These are phyloP conservation scores for Podospora fimiseda DNA, from an alignment of 495 filamentous ascomycete species.

Conservation along the genomic window DNA sequence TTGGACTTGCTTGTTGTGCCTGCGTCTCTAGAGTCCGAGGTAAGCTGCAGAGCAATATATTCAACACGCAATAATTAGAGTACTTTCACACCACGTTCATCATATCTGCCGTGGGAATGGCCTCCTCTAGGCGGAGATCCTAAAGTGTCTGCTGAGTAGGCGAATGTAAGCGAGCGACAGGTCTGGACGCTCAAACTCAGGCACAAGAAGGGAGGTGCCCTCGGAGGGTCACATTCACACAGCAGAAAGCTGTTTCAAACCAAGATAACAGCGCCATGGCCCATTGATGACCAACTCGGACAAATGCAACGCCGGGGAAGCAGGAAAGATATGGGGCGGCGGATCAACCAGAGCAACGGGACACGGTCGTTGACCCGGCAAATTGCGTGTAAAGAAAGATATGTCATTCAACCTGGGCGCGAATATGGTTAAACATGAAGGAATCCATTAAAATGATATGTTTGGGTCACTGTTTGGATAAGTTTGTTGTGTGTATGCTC, in stretches of 20 bases:
- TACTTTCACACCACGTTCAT: conserved; percentile 17
- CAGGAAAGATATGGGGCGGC: neutral
- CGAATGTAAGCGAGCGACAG: neutral
- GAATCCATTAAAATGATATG: too few relatives aligned
- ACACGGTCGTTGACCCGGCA: neutral
- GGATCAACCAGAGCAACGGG: neutral
- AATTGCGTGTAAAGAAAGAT: neutral
- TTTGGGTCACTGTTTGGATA: too few relatives aligned
- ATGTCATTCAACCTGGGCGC: neutral
- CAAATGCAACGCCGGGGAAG: neutral
- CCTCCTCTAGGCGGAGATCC: neutral
- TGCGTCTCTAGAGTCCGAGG: neutral
- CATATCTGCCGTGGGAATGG: conserved; percentile 6
- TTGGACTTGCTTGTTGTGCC: neutral
- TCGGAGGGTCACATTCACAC: neutral
- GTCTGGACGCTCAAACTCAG: neutral
- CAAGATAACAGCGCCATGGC: neutral
- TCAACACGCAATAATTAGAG: conserved; percentile 12
- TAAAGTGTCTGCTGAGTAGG: neutral
- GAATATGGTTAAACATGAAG: neutral
- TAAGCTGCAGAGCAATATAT: conserved; percentile 8
- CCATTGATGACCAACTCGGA: neutral
- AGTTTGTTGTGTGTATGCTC: neutral
- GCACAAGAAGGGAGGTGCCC: too few relatives aligned
- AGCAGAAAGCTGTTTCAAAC: neutral